These are phyloP conservation scores for Luffa acutangula DNA, from an alignment of 306 rosid species.

Conservation along the genomic window DNA sequence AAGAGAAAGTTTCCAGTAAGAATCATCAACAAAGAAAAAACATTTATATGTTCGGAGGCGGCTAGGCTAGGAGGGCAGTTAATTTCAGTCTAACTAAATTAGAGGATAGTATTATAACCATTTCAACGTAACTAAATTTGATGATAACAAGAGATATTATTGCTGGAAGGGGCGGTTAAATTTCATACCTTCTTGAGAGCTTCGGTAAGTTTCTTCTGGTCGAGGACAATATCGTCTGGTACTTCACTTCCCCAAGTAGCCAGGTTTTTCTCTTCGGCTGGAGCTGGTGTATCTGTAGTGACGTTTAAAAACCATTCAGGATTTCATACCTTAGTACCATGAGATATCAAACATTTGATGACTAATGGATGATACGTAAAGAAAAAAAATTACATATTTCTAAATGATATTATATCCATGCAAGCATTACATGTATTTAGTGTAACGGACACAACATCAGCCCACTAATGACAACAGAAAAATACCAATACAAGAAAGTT, in stretches of 20 bases:
- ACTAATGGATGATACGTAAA: neutral
- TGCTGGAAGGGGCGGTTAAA: neutral
- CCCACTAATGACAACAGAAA: neutral
- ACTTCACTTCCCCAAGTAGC: constrained; percentile 60
- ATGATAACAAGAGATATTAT: neutral
- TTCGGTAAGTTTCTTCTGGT: constrained; percentile 32
- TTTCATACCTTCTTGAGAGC: constrained; percentile 35
- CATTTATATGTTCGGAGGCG: neutral
- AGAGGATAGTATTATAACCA: neutral
- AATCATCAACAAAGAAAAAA: neutral
- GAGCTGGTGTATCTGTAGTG: constrained; percentile 25
- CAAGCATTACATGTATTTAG: neutral
- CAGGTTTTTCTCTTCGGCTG: constrained; percentile 38
- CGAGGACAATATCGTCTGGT: constrained; percentile 40
- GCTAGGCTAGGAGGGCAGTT: neutral
- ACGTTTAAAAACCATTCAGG: neutral
- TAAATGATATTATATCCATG: neutral
- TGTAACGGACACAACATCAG: neutral
- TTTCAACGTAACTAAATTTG: neutral
- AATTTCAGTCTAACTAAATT: neutral
- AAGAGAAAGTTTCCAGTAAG: neutral
- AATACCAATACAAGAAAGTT: neutral
- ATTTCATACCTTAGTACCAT: neutral
- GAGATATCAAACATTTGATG: neutral
- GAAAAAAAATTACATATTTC: no score